phyloP scores from a whole-genome alignment of 192 early-diverging fungal species.

The Coemansia aciculifera region DNA sequence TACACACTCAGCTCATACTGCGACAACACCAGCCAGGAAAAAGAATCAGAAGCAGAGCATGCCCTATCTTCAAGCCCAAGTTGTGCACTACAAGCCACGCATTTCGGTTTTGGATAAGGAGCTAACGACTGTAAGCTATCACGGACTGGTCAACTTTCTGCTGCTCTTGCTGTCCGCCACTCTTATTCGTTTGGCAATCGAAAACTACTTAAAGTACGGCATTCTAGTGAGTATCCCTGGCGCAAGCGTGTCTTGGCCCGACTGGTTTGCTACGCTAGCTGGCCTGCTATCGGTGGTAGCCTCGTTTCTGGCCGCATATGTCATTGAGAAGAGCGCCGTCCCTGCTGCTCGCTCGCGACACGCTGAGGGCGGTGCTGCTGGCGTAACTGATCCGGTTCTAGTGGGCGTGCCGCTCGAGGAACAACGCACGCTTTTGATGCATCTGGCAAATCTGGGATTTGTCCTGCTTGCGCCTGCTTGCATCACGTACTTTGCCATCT shows the following conservation, averaged over 20 bases:
- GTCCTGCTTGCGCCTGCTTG: constrained; percentile 62
- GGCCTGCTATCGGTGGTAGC: constrained; percentile 54
- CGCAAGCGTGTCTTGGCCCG: constrained; percentile 54
- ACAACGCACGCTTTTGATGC: constrained; percentile 42
- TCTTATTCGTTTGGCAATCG: constrained; percentile 81
- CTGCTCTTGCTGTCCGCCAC: constrained; percentile 78
- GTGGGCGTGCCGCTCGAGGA: constrained; percentile 31
- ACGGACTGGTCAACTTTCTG: constrained; percentile 76
- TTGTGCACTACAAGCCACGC: constrained; percentile 64
- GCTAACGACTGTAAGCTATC: constrained; percentile 81
- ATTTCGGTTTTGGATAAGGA: constrained; percentile 81
- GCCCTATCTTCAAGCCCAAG: constrained; percentile 52
- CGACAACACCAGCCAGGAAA: constrained; percentile 7
- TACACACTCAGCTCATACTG: background rate
- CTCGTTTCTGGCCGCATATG: constrained; percentile 58
- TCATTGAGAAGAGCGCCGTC: constrained; percentile 60
- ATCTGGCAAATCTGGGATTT: constrained; percentile 58
- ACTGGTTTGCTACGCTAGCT: constrained; percentile 61
- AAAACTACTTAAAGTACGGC: constrained; percentile 89
- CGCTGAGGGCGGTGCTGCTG: constrained; percentile 7
- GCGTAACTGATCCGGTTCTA: constrained; percentile 2
- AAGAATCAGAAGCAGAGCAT: background rate
- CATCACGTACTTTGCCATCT: constrained; percentile 68
- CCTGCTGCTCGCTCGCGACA: constrained; percentile 8
- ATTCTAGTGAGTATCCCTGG: constrained; percentile 73